Evolutionary conservation across 2,329 filamentous ascomycete species (phyloP).

Genomic region (Aspergillus caelatus): DNA sequence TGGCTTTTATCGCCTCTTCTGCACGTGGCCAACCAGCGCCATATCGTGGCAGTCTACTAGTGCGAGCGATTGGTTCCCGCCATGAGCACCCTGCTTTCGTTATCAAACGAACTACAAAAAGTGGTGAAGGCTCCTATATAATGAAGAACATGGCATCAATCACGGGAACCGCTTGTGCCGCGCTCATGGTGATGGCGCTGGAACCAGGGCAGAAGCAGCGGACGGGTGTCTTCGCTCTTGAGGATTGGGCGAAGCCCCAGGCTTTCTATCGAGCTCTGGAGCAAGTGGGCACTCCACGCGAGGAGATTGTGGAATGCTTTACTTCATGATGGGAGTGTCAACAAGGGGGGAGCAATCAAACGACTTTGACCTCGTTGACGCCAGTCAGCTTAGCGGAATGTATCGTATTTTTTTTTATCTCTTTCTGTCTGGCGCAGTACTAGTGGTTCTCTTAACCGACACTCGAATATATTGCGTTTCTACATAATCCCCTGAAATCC

Average conservation of each 20-base stretch:
- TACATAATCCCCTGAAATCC: too few species aligned
- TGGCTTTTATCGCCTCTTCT: slow-evolving; percentile 14
- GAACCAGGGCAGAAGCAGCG: neutral
- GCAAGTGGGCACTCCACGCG: neutral
- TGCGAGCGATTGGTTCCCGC: slow-evolving; percentile 9
- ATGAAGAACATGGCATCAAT: neutral
- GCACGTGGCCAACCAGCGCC: slow-evolving; percentile 8
- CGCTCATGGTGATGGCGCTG: neutral
- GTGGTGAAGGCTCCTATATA: neutral
- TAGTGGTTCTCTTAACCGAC: too few species aligned
- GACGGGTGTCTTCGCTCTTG: neutral
- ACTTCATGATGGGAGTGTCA: too few species aligned
- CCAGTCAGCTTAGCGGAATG: too few species aligned
- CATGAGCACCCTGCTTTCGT: slow-evolving; percentile 6
- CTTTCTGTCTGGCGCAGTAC: too few species aligned
- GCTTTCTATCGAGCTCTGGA: neutral
- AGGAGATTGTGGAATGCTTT: neutral
- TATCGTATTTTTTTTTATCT: too few species aligned
- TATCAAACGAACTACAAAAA: slow-evolving; percentile 1
- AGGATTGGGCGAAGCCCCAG: neutral
- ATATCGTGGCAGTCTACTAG: neutral
- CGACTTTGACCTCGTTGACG: too few species aligned
- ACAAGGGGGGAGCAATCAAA: too few species aligned
- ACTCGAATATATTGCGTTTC: too few species aligned
- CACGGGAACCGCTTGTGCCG: neutral